Evolutionary conservation across 352 stramenopile genomes (phyloP).

Genomic region (Sclerospora graminicola): DNA sequence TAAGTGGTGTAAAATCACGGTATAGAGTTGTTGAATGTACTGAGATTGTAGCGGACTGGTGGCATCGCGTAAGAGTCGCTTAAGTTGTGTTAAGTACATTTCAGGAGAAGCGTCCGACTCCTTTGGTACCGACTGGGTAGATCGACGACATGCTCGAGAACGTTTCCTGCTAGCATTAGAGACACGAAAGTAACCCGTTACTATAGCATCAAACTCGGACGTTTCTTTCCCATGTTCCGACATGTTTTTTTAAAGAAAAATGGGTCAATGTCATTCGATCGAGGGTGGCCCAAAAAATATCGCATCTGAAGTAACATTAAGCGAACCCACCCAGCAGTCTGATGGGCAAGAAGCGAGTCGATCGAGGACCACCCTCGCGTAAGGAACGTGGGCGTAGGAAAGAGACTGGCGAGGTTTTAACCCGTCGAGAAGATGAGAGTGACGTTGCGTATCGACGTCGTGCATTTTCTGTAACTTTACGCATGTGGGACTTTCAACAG

Average conservation of each 20-base stretch:
- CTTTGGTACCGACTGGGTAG: background rate
- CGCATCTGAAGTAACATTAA: too few relatives aligned
- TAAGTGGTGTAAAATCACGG: slow-evolving; percentile 15
- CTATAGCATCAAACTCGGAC: slow-evolving; percentile 13
- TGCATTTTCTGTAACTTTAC: slow-evolving; percentile 72
- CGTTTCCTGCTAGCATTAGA: slow-evolving; percentile 4
- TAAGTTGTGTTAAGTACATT: slow-evolving; percentile 21
- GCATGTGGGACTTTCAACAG: slow-evolving; percentile 95
- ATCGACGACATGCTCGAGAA: background rate
- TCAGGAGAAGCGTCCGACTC: background rate
- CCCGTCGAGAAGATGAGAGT: slow-evolving; percentile 50
- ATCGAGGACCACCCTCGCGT: slow-evolving; percentile 11
- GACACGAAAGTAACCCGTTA: slow-evolving; percentile 20
- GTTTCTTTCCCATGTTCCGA: slow-evolving; percentile 11
- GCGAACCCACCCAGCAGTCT: background rate
- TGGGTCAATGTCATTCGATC: slow-evolving; percentile 1
- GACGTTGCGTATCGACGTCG: slow-evolving; percentile 55
- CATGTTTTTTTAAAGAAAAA: too few relatives aligned
- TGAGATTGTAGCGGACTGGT: slow-evolving; percentile 10
- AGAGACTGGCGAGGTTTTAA: background rate
- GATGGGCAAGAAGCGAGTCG: slow-evolving; percentile 25
- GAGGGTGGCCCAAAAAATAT: too few relatives aligned
- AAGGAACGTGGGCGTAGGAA: slow-evolving; percentile 7
- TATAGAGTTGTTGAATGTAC: slow-evolving; percentile 18
- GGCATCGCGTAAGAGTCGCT: slow-evolving; percentile 22